Conservation (phyloP, 306 rosid species). For the Trifolium fragiferum region DNA sequence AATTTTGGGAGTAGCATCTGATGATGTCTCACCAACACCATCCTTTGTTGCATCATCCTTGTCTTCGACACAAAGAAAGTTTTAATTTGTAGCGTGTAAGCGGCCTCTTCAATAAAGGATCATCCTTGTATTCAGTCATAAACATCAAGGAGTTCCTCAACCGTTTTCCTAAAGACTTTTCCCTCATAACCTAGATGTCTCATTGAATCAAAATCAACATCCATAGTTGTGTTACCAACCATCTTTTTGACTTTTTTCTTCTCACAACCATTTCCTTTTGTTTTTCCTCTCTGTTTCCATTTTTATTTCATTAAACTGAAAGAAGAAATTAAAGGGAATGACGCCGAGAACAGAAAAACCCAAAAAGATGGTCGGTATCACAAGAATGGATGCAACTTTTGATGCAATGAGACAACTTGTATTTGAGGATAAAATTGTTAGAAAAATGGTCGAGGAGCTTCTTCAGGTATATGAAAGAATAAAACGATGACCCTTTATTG, state of each 20-base stretch:
- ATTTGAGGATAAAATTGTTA: constrained; percentile 38
- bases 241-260: no score
- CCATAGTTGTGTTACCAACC: not conserved
- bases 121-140: no score
- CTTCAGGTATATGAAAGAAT: constrained; percentile 52
- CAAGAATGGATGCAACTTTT: constrained; percentile 50
- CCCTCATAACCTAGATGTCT: no score
- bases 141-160: no score
- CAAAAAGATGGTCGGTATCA: constrained; percentile 13
- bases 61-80: no score
- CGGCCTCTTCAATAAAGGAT: no score
- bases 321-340: not conserved
- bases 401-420: constrained; percentile 48
- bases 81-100: no score
- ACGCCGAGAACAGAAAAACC: not conserved
- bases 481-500: constrained; percentile 54
- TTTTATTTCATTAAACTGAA: not conserved
- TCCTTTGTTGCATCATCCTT: constrained; percentile 32
- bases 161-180: no score
- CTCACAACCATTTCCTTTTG: not conserved
- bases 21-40: constrained; percentile 38
- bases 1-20: constrained; percentile 29
- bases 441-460: constrained; percentile 41
- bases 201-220: no score
- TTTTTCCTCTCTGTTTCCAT: no score